Evolutionary conservation across 495 filamentous ascomycete genomes (phyloP).

Genomic region (Penicillium bovifimosum): DNA sequence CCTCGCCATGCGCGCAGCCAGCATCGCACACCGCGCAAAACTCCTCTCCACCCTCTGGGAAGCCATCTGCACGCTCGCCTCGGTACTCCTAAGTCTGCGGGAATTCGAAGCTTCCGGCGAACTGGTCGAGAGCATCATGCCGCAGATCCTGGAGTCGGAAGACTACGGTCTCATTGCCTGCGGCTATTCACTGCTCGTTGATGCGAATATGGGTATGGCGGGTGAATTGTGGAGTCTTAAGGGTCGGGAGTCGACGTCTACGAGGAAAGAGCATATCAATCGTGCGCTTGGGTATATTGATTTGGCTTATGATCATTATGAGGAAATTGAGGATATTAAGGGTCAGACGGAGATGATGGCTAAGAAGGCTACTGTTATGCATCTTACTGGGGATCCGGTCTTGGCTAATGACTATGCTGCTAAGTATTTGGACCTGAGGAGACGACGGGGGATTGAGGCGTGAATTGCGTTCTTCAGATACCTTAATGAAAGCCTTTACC

Average conservation of each 20-base stretch:
- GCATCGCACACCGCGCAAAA: conserved; percentile 64
- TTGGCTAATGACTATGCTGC: conserved; percentile 71
- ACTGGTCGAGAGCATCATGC: conserved; percentile 68
- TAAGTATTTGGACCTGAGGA: conserved; percentile 59
- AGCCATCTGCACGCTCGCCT: conserved; percentile 62
- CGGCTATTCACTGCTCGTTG: conserved; percentile 70
- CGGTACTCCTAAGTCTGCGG: conserved; percentile 62
- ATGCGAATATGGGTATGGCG: conserved; percentile 79
- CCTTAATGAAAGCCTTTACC: neutral
- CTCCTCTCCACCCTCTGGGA: conserved; percentile 73
- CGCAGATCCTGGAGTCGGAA: conserved; percentile 75
- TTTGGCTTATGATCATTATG: conserved; percentile 61
- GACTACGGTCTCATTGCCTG: conserved; percentile 58
- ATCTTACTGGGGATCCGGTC: conserved; percentile 62
- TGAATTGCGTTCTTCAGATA: conserved; percentile 11
- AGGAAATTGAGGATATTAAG: conserved; percentile 64
- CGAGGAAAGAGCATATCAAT: conserved; percentile 54
- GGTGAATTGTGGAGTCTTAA: conserved; percentile 38
- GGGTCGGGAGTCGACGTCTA: conserved; percentile 20
- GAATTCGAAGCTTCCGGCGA: conserved; percentile 67
- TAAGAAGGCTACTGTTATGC: conserved; percentile 79
- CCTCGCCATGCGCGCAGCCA: conserved; percentile 72
- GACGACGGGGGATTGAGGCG: conserved; percentile 17
- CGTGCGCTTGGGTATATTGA: conserved; percentile 64
- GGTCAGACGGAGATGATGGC: conserved; percentile 80